These are phyloP conservation scores for Naematelia aurantialba DNA, from an alignment of 768 basidiomycete genomes.

Conservation along the genomic window DNA sequence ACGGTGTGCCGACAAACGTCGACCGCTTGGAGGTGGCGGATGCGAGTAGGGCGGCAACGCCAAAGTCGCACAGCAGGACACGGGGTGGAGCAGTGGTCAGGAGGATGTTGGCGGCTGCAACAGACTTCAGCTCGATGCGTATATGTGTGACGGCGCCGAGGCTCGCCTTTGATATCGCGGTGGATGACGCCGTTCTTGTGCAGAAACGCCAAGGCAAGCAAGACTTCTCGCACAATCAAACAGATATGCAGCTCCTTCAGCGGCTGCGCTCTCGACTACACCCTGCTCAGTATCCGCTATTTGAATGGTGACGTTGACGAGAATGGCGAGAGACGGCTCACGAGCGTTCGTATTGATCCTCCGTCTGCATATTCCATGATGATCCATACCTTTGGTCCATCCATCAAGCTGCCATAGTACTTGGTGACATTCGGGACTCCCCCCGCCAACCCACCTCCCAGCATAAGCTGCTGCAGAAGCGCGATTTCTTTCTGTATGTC, in stretches of 20 bases:
- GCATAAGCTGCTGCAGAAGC: constrained; percentile 72
- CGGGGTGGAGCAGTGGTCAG: constrained; percentile 74
- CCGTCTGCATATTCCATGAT: constrained; percentile 97
- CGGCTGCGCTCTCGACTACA: constrained; percentile 71
- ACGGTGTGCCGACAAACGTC: constrained; percentile 93
- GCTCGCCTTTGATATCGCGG: constrained; percentile 77
- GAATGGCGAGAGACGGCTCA: constrained; percentile 33
- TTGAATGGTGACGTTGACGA: neutral
- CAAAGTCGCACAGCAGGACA: constrained; percentile 96
- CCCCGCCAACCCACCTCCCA: constrained; percentile 27
- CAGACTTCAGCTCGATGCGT: no score
- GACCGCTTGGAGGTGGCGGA: constrained; percentile 80
- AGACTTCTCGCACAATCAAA: constrained; percentile 82
- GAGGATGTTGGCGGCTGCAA: constrained; percentile 80
- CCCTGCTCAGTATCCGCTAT: constrained; percentile 3
- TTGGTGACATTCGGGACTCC: constrained; percentile 84
- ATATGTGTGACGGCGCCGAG: no score
- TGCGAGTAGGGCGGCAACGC: constrained; percentile 85
- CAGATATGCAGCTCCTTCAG: constrained; percentile 87
- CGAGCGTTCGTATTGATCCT: constrained; percentile 82
- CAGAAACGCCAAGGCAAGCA: constrained; percentile 79
- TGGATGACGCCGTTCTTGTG: constrained; percentile 94
- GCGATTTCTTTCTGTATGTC: constrained; percentile 97
- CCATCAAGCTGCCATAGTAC: constrained; percentile 94
- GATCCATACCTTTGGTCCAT: constrained; percentile 96